Evolutionary conservation across 83 land plant genomes (phyloP).

Genomic region (Diphasiastrum complanatum): DNA sequence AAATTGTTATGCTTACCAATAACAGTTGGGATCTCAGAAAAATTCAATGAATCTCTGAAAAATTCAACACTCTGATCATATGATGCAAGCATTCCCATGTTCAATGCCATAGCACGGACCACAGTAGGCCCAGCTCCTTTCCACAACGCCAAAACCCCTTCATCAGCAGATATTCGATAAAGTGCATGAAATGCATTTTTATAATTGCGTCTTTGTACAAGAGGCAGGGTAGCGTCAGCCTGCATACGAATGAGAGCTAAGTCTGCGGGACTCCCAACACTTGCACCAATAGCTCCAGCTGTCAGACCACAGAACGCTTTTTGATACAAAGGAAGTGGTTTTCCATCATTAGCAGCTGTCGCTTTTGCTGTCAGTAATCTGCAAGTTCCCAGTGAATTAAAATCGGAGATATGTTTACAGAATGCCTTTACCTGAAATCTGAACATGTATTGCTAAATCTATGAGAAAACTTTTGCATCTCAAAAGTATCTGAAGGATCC

Average conservation of each 20-base stretch:
- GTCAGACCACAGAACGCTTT: conserved; percentile 27
- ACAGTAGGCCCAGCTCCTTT: conserved; percentile 24
- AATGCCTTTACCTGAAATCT: too few relatives aligned
- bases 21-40: too few relatives aligned
- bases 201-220: conserved; percentile 20
- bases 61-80: too few relatives aligned
- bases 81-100: conserved; percentile 22
- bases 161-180: conserved; percentile 6
- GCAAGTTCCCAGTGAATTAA: too few relatives aligned
- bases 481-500: too few relatives aligned
- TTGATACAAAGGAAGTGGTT: conserved; percentile 21
- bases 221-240: conserved; percentile 28
- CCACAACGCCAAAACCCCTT: conserved; percentile 18
- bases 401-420: too few relatives aligned
- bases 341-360: conserved; percentile 28
- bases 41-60: too few relatives aligned
- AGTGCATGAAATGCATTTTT: conserved; percentile 19
- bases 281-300: conserved; percentile 27
- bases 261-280: conserved; percentile 27
- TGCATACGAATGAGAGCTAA: conserved; percentile 30
- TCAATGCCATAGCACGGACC: conserved; percentile 15
- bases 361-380: too few relatives aligned
- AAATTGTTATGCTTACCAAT: too few relatives aligned
- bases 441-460: too few relatives aligned
- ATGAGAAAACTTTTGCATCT: too few relatives aligned